A percentile compares a stretch with the other conserved stretches of the same genome.
These are phyloP conservation scores for Orbilia oligospora DNA, from an alignment of 2,329 filamentous ascomycete genomes.

Conservation along the genomic window DNA sequence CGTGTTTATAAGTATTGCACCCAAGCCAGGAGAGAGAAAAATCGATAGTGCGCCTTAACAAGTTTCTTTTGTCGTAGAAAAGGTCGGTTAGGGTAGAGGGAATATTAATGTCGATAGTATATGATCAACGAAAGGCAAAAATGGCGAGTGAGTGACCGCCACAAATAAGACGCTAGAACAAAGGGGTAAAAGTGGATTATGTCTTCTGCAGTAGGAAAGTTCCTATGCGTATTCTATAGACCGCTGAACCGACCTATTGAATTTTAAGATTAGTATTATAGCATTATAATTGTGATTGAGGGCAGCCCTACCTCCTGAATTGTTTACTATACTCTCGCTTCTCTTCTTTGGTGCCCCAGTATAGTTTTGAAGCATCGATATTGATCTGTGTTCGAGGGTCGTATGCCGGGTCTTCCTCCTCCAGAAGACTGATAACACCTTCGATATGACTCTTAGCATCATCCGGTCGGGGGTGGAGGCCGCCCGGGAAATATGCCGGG, in stretches of 20 bases:
- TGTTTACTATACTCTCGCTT: constrained; percentile 87
- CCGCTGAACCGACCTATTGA: constrained; percentile 55
- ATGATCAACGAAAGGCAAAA: neutral
- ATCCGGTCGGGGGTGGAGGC: constrained; percentile 71
- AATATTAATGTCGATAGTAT: constrained; percentile 5
- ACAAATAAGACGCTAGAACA: neutral
- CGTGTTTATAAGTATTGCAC: neutral
- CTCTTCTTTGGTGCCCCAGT: constrained; percentile 84
- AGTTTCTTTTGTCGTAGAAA: constrained; percentile 7
- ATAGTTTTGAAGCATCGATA: constrained; percentile 85
- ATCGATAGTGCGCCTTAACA: constrained; percentile 16
- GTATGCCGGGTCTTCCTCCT: constrained; percentile 88
- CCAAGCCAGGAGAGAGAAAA: neutral
- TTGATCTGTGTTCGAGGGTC: constrained; percentile 91
- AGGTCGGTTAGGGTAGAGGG: neutral
- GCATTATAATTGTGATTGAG: neutral
- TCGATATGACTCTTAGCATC: constrained; percentile 88
- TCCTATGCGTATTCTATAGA: constrained; percentile 58
- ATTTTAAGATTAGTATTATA: neutral
- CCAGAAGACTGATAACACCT: constrained; percentile 83
- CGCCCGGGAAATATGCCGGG: constrained; percentile 82
- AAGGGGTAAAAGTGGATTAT: neutral
- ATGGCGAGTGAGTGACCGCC: neutral
- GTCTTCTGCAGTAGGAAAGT: neutral
- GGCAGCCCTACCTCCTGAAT: constrained; percentile 76